These are phyloP conservation scores for Leccinum truebloodii DNA, from an alignment of 768 basidiomycete species.

Conservation along the genomic window DNA sequence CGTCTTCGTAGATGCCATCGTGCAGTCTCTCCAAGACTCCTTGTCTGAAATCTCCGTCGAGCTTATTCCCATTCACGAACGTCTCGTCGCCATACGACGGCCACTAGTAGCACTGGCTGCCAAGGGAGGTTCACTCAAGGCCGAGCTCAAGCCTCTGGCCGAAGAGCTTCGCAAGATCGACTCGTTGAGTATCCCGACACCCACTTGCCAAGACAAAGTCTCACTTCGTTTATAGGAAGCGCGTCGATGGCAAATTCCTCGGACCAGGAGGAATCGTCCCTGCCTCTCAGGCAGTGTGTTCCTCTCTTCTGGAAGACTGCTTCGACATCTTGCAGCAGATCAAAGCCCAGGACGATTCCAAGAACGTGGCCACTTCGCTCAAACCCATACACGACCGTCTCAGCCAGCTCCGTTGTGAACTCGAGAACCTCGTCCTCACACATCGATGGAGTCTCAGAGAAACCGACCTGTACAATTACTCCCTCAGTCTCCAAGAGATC, in stretches of 20 bases:
- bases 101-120: slow-evolving; percentile 87
- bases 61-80: slow-evolving; percentile 88
- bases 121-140: slow-evolving; percentile 81
- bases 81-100: slow-evolving; percentile 82
- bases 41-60: slow-evolving; percentile 87
- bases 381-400: slow-evolving; percentile 95
- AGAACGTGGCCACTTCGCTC: slow-evolving; percentile 80
- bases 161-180: slow-evolving; percentile 96
- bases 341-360: slow-evolving; percentile 87
- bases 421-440: slow-evolving; percentile 90
- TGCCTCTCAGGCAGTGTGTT: slow-evolving; percentile 86
- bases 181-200: slow-evolving; percentile 69
- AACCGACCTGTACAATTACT: slow-evolving; percentile 93
- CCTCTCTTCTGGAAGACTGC: slow-evolving; percentile 92
- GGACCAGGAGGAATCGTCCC: slow-evolving; percentile 90
- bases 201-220: slow-evolving; percentile 20
- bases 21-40: slow-evolving; percentile 78
- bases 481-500: slow-evolving; percentile 90
- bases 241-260: slow-evolving; percentile 94
- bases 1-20: slow-evolving; percentile 60
- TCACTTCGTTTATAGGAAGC: slow-evolving; percentile 53
- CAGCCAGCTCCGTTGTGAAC: slow-evolving; percentile 77
- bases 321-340: slow-evolving; percentile 97
- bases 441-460: slow-evolving; percentile 97
- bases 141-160: slow-evolving; percentile 85